Percentiles rank a stretch among this genome's conserved stretches.
Evolutionary conservation across 768 basidiomycete species (phyloP).

Genomic region (Tricholoma hemisulphureum): DNA sequence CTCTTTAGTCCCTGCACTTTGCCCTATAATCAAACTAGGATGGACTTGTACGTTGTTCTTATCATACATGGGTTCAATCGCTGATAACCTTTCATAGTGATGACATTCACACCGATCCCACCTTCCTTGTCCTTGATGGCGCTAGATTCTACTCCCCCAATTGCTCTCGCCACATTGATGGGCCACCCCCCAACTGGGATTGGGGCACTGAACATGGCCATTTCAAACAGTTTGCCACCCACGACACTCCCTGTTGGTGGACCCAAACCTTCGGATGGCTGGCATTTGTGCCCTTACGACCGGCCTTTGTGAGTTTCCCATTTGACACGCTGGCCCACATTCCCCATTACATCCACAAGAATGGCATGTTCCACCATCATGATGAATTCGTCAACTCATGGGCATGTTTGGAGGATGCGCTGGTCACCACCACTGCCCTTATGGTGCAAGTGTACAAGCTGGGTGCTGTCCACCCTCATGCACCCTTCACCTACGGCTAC

Average conservation of each 20-base stretch:
- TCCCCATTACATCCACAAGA: not conserved
- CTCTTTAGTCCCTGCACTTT: no score
- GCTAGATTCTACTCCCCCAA: not conserved
- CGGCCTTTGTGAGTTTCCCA: not conserved
- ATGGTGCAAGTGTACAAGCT: not conserved
- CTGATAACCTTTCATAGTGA: no score
- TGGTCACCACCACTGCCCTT: not conserved
- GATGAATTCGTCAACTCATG: not conserved
- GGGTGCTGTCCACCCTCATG: slow-evolving; percentile 1
- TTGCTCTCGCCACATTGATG: not conserved
- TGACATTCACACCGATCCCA: no score
- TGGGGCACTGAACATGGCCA: not conserved
- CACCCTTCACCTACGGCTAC: slow-evolving; percentile 4
- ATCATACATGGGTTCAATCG: no score
- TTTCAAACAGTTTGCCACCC: not conserved
- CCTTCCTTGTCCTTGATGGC: not conserved
- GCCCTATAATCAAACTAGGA: no score
- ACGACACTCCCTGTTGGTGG: not conserved
- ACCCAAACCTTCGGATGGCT: not conserved
- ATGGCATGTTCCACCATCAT: no score
- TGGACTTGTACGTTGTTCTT: no score
- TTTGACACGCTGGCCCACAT: not conserved
- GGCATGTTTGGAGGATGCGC: not conserved
- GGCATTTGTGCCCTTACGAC: not conserved
- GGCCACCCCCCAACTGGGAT: not conserved